Base-by-base conservation (phyloP, 179 eudicot species). In the Beta lomatogona region DNA sequence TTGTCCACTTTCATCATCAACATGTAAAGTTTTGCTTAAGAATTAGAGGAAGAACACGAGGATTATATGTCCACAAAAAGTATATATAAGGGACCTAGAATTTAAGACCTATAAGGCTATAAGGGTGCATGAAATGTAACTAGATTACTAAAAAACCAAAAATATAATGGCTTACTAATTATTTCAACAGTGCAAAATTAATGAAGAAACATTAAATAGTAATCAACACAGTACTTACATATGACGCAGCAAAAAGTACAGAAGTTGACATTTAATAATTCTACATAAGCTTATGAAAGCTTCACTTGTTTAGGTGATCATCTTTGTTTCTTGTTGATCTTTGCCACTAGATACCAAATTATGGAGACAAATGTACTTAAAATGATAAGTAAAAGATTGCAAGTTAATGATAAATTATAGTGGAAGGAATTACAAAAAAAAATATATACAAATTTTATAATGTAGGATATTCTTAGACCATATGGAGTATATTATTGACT, bases 391-490 rank as follows among this genome's bases (percentile, higher is more conserved):
- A 21, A 41, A 41, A 21, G 7, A 41, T 36, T 36, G 41, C 41
- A 36, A 7, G 19, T 67, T 44, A 45, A 44, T 41, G 54, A 70
- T 70, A 15, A 44, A 36, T 36, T 36, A 36, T 36, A 36, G 52
- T 70, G 15, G 25, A 58, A 14, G 3, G 44, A 71, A 45, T 71
- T 70, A 1, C 4, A 21, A 18, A 10, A 61, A 73, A 18, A 16
- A 72, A 80, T 61, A 4, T 18, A 64, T 59, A 64, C 54, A 31
- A 31, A 53, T 59, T 44, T 6, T 67, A 9, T 19, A 44, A 15
- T 81, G 79, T 54, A 63, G 55, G 72, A 64, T 81, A 46, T 65
- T 74, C 64, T 64, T 36, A 65, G 66, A 64, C 22, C 76, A 71
- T n/a, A 45, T 25, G 53, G 44, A 13, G 28, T 65, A 12, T 28